phyloP scores from a whole-genome alignment of 306 rosid species.

The Notholithocarpus densiflorus region DNA sequence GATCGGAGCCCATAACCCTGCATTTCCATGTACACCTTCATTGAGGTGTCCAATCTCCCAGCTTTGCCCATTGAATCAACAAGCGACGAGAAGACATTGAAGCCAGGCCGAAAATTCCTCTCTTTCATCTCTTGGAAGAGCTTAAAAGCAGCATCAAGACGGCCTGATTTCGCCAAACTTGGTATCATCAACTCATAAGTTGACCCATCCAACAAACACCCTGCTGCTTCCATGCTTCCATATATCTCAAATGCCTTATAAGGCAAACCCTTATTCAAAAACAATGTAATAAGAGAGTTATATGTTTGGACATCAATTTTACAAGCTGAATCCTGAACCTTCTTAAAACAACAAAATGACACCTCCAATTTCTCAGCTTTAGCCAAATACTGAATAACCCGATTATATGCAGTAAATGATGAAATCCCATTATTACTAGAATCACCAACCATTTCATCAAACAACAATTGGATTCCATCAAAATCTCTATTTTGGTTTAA shows the following conservation, averaged over 20 bases:
- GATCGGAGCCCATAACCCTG: conserved; percentile 68
- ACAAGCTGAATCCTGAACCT: conserved; percentile 62
- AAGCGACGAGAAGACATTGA: conserved; percentile 57
- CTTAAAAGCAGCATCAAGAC: conserved; percentile 90
- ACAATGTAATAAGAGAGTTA: conserved; percentile 74
- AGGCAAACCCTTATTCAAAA: conserved; percentile 87
- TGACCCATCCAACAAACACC: conserved; percentile 62
- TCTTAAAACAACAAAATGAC: conserved; percentile 83
- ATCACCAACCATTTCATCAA: conserved; percentile 86
- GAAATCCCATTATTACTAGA: conserved; percentile 40
- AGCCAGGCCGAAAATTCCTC: conserved; percentile 61
- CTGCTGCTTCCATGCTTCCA: conserved; percentile 74
- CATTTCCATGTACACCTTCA: conserved; percentile 93
- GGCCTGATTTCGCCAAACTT: conserved; percentile 86
- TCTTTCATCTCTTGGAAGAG: conserved; percentile 85
- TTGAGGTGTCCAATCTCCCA: conserved; percentile 77
- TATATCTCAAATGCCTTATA: conserved; percentile 93
- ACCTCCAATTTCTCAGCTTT: conserved; percentile 86
- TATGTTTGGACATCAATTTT: conserved; percentile 68
- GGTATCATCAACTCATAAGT: conserved; percentile 94
- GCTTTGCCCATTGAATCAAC: conserved; percentile 98
- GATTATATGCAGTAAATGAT: conserved; percentile 56
- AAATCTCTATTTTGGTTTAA: conserved; percentile 66
- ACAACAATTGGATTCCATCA: conserved; percentile 71
- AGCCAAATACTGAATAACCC: conserved; percentile 77